Conservation (phyloP, 129 eudicot species). For the Calendula officinalis region DNA sequence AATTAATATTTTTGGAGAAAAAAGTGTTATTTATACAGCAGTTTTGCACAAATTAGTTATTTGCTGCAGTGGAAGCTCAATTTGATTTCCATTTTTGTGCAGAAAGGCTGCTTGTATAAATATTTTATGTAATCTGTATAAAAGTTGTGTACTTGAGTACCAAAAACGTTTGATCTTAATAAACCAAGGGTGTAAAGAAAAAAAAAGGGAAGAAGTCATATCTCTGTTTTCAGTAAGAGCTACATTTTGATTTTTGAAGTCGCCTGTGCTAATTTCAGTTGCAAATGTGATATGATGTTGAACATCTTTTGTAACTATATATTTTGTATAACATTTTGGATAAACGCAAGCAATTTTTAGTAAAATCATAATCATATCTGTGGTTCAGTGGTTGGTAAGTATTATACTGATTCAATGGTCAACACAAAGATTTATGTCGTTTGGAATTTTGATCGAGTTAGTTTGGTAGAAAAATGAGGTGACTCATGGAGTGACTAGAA, state of each 20-base stretch:
- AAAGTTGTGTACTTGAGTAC: neutral
- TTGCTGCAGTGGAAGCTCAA: slow-evolving; percentile 14
- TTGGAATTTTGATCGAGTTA: neutral
- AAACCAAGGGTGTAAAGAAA: no score
- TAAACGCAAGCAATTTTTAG: neutral
- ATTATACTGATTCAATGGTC: neutral
- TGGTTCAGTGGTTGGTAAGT: neutral
- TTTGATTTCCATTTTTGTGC: neutral
- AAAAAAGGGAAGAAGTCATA: no score
- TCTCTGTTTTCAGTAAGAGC: no score
- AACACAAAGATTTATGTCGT: no score
- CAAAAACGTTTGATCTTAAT: slow-evolving; percentile 15
- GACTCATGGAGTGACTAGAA: neutral
- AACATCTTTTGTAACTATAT: neutral
- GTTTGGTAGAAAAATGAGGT: neutral
- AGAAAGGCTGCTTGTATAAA: slow-evolving; percentile 3
- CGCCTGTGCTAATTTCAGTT: slow-evolving; percentile 1
- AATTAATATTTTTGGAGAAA: neutral
- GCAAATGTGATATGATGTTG: neutral
- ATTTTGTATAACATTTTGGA: neutral
- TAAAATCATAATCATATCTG: neutral
- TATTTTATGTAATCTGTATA: neutral
- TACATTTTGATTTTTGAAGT: neutral
- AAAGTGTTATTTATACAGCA: neutral
- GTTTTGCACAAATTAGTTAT: neutral